Conservation (phyloP, 2,329 filamentous ascomycete genomes). For the Penicillium aurantiogriseum region DNA sequence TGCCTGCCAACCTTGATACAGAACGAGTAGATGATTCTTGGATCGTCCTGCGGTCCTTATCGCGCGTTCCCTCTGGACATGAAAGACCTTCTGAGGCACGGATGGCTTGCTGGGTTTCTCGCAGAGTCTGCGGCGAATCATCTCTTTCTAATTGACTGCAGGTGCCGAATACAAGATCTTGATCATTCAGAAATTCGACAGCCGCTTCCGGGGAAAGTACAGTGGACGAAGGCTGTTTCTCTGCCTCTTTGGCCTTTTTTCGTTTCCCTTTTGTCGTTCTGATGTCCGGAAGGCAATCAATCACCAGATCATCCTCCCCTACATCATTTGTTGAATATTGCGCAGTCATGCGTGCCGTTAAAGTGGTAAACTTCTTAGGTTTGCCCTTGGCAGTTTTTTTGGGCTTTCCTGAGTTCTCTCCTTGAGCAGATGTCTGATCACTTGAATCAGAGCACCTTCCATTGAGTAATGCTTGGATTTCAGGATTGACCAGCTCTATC, state of each 20-base stretch:
- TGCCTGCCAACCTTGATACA: constrained; percentile 28
- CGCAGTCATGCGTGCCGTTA: constrained; percentile 74
- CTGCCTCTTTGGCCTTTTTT: constrained; percentile 27
- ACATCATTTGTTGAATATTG: constrained; percentile 55
- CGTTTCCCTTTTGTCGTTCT: constrained; percentile 21
- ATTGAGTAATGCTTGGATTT: constrained; percentile 14
- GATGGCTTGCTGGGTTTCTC: constrained; percentile 33
- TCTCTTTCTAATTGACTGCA: constrained; percentile 77
- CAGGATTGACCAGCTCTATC: constrained; percentile 36
- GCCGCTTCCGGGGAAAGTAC: constrained; percentile 70
- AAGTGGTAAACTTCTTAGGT: constrained; percentile 71
- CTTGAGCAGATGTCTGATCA: constrained; percentile 15
- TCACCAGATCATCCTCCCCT: constrained; percentile 14
- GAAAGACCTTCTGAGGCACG: constrained; percentile 30
- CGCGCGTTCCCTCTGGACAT: background rate
- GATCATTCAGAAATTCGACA: constrained; percentile 61
- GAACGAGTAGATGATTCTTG: constrained; percentile 11
- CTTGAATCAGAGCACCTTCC: constrained; percentile 6
- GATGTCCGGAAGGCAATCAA: constrained; percentile 9
- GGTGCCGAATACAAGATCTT: constrained; percentile 81
- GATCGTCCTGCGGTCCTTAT: background rate
- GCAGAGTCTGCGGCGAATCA: constrained; percentile 62
- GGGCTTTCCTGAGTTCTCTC: constrained; percentile 10
- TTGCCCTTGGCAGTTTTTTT: constrained; percentile 47
- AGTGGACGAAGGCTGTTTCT: constrained; percentile 49